phyloP scores from a whole-genome alignment of 495 filamentous ascomycete species.

The Penicillium antarcticum region DNA sequence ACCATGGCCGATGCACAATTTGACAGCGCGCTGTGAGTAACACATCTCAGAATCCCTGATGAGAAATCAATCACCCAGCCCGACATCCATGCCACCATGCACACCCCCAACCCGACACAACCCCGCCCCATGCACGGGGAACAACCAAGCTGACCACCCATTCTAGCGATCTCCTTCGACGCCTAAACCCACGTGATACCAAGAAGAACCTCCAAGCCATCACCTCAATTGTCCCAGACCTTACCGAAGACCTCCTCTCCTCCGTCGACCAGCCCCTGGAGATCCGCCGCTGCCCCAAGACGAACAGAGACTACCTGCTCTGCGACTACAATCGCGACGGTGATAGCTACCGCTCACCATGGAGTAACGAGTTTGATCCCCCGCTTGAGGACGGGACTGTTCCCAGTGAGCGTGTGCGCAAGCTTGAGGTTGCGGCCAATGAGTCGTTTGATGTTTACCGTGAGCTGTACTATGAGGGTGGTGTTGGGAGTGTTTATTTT shows the following conservation, averaged over 20 bases:
- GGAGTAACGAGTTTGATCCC: conserved; percentile 98
- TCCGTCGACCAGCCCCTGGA: conserved; percentile 95
- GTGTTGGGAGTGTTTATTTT: conserved; percentile 91
- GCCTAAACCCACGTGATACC: conserved; percentile 90
- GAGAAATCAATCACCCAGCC: neutral
- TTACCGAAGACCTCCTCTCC: conserved; percentile 96
- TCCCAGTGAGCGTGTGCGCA: conserved; percentile 80
- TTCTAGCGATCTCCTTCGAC: conserved; percentile 91
- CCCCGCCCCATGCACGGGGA: conserved; percentile 25
- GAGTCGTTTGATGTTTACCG: conserved; percentile 97
- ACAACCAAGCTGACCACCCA: conserved; percentile 23
- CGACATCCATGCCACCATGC: conserved; percentile 1
- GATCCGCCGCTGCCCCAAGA: conserved; percentile 78
- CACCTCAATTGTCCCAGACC: conserved; percentile 79
- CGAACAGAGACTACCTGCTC: conserved; percentile 91
- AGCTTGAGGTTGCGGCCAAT: conserved; percentile 90
- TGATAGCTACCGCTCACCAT: conserved; percentile 92
- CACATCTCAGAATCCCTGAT: neutral
- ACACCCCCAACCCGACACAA: conserved; percentile 19
- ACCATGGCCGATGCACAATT: conserved; percentile 56
- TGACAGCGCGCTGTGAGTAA: conserved; percentile 61
- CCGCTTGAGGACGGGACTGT: conserved; percentile 74
- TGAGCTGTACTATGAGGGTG: conserved; percentile 97
- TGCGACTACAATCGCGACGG: conserved; percentile 99
- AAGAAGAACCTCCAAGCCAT: conserved; percentile 78